Conservation (phyloP, 257 asterid species). For the Handroanthus guayacan region DNA sequence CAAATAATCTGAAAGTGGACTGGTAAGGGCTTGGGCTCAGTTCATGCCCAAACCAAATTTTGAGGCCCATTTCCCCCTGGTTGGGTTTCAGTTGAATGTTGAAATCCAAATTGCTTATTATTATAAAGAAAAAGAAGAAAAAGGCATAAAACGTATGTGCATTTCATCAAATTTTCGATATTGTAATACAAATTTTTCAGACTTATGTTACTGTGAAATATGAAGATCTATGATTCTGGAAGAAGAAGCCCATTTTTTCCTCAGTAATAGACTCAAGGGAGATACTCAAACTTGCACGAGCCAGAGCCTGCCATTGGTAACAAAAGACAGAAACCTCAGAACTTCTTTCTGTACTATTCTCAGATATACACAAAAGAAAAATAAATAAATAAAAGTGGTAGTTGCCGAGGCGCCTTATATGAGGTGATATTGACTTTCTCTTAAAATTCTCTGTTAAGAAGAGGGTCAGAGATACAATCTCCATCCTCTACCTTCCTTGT, state of each 20-base stretch:
- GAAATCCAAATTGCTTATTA: no score
- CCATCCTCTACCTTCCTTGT: no score
- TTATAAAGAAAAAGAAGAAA: no score
- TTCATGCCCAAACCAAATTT: no score
- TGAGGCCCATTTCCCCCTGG: no score
- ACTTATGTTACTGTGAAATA: not conserved
- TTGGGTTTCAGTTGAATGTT: no score
- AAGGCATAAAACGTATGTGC: no score
- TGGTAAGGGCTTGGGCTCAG: no score
- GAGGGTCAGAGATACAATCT: no score
- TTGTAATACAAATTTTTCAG: not conserved
- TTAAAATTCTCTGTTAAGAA: no score
- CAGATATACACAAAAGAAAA: not conserved
- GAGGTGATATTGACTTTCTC: no score
- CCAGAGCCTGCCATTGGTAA: slow-evolving; percentile 64
- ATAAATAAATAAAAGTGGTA: not conserved
- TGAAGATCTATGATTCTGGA: slow-evolving; percentile 18
- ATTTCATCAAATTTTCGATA: not conserved
- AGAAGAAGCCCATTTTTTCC: not conserved
- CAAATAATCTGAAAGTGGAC: no score
- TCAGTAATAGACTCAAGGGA: slow-evolving; percentile 44
- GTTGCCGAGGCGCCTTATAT: not conserved
- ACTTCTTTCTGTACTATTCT: not conserved
- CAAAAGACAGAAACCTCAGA: slow-evolving; percentile 15
- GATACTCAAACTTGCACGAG: slow-evolving; percentile 71